These are phyloP conservation scores for Mycoemilia scoparia DNA, from an alignment of 192 early-diverging fungal genomes.

Conservation along the genomic window DNA sequence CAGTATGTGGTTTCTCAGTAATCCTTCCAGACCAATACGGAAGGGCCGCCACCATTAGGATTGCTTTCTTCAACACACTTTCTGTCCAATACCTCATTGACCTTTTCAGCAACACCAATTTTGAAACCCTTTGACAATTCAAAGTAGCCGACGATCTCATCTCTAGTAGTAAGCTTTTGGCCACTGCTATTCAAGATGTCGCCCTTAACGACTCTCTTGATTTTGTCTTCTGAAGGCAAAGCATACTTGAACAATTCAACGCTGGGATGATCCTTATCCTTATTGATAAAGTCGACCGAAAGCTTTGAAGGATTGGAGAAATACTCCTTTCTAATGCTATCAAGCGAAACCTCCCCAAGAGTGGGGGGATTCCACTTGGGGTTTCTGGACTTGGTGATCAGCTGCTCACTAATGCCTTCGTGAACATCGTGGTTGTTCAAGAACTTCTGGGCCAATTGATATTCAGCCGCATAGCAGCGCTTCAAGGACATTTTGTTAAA, in stretches of 20 bases:
- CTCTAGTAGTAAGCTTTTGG: slow-evolving; percentile 26
- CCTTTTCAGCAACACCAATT: slow-evolving; percentile 50
- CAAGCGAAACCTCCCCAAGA: slow-evolving; percentile 29
- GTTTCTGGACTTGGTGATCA: slow-evolving; percentile 45
- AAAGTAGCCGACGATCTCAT: slow-evolving; percentile 43
- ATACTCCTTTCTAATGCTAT: slow-evolving; percentile 33
- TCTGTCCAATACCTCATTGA: slow-evolving; percentile 38
- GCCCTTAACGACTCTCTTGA: slow-evolving; percentile 41
- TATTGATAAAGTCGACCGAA: slow-evolving; percentile 19
- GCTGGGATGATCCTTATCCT: slow-evolving; percentile 12
- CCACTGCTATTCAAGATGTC: slow-evolving; percentile 41
- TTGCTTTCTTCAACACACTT: no score
- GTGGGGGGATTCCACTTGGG: slow-evolving; percentile 59
- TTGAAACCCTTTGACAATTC: slow-evolving; percentile 36
- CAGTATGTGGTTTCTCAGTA: no score
- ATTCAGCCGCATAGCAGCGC: slow-evolving; percentile 75
- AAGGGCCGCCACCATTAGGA: no score
- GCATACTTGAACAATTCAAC: slow-evolving; percentile 45
- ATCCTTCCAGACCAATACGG: no score
- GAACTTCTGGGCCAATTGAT: slow-evolving; percentile 56
- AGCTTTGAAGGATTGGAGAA: slow-evolving; percentile 22
- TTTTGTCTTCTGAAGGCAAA: slow-evolving; percentile 48
- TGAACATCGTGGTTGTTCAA: slow-evolving; percentile 63
- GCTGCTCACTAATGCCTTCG: slow-evolving; percentile 67
- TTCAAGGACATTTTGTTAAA: slow-evolving; percentile 50